A percentile compares a stretch with the other conserved stretches of the same genome.
phyloP scores from a whole-genome alignment of 495 filamentous ascomycete genomes.

The Coniosporium apollinis region DNA sequence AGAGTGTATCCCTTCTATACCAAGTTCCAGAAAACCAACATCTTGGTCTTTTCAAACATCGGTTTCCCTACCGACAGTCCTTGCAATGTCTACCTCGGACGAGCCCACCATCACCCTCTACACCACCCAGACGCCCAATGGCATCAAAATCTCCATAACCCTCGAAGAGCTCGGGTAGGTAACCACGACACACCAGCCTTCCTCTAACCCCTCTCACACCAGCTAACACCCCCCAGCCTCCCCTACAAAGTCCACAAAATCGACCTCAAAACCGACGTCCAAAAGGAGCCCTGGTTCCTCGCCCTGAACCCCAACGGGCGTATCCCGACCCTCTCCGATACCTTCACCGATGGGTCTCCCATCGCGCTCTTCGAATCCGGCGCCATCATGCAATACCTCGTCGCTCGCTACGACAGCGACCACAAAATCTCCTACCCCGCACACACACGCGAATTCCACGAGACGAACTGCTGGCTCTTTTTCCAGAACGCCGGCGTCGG shows the following conservation, averaged over 20 bases:
- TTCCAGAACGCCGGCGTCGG: conserved; percentile 56
- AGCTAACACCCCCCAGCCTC: conserved; percentile 6
- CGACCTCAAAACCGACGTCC: conserved; percentile 51
- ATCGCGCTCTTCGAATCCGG: conserved; percentile 75
- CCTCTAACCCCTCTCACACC: background rate
- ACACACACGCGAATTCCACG: conserved; percentile 59
- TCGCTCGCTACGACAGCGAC: conserved; percentile 62
- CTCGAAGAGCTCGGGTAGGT: conserved; percentile 75
- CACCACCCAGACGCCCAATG: conserved; percentile 48
- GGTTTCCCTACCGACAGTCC: too few relatives aligned
- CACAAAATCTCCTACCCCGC: conserved; percentile 70
- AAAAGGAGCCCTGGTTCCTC: conserved; percentile 79
- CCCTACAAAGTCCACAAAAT: conserved; percentile 48
- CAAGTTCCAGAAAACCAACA: too few relatives aligned
- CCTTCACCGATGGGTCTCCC: conserved; percentile 45
- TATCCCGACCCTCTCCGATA: conserved; percentile 79
- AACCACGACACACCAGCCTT: background rate
- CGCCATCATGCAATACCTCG: conserved; percentile 74
- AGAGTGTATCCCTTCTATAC: too few relatives aligned
- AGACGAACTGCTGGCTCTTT: conserved; percentile 65
- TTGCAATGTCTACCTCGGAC: background rate
- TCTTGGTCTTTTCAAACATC: too few relatives aligned
- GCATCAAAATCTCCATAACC: conserved; percentile 69
- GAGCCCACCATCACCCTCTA: conserved; percentile 24
- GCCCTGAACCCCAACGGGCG: conserved; percentile 90